phyloP scores from a whole-genome alignment of 768 basidiomycete species.

The Tulasnella sp. region DNA sequence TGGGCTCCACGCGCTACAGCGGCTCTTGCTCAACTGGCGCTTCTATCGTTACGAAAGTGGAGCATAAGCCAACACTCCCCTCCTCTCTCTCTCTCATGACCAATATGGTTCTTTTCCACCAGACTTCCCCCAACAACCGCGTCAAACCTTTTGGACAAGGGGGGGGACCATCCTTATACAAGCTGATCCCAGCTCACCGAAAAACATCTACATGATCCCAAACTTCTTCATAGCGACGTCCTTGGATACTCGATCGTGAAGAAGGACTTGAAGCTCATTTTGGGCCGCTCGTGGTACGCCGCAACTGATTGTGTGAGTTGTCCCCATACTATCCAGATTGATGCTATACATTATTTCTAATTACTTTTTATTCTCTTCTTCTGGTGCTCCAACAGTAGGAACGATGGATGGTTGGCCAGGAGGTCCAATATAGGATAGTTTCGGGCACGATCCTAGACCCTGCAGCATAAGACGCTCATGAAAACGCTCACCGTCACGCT shows the following conservation, averaged over 20 bases:
- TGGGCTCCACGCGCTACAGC: too few species aligned
- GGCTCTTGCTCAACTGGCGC: too few species aligned
- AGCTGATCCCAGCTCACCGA: conserved; percentile 23
- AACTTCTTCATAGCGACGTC: conserved; percentile 79
- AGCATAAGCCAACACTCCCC: too few species aligned
- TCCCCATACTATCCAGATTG: conserved; percentile 2
- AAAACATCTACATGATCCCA: conserved; percentile 90
- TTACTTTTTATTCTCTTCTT: neutral
- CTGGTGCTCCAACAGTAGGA: conserved; percentile 34
- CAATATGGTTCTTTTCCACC: too few species aligned
- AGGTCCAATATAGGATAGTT: conserved; percentile 79
- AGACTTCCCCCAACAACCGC: too few species aligned
- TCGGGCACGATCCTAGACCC: conserved; percentile 93
- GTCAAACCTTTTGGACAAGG: too few species aligned
- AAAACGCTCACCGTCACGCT: conserved; percentile 84
- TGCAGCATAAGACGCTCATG: conserved; percentile 86
- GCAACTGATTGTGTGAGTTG: conserved; percentile 72
- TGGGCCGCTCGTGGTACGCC: conserved; percentile 74
- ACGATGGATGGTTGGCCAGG: conserved; percentile 85
- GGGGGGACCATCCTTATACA: neutral
- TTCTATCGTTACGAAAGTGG: too few species aligned
- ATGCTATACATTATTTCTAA: too few species aligned
- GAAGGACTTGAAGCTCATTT: conserved; percentile 69
- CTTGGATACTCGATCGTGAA: conserved; percentile 86
- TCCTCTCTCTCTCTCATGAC: too few species aligned